phyloP scores from a whole-genome alignment of 805 yeast genomes.

The Blastobotrys americana region DNA sequence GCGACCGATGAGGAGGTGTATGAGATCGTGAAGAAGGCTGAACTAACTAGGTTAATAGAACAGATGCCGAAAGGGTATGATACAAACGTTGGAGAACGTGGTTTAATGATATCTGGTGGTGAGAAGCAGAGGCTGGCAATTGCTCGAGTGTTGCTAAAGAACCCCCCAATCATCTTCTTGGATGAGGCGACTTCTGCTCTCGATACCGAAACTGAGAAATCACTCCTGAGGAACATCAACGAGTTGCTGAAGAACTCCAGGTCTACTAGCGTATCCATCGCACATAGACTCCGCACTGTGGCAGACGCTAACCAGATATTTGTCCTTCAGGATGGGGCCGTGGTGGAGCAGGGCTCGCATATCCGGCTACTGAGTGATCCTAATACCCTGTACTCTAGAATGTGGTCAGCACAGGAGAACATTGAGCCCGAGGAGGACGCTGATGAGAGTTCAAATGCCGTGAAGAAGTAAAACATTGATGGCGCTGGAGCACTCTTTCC shows the following conservation, averaged over 20 bases:
- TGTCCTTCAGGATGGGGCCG: slow-evolving; percentile 70
- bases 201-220: slow-evolving; percentile 93
- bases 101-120: slow-evolving; percentile 99
- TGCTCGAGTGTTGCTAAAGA: slow-evolving; percentile 79
- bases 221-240: slow-evolving; percentile 67
- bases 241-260: slow-evolving; percentile 48
- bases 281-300: slow-evolving; percentile 87
- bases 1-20: slow-evolving; percentile 69
- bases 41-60: slow-evolving; percentile 51
- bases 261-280: slow-evolving; percentile 82
- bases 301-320: slow-evolving; percentile 92
- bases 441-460: no score
- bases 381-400: slow-evolving; percentile 61
- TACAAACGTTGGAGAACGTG: slow-evolving; percentile 89
- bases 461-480: no score
- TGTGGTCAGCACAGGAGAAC: slow-evolving; percentile 92
- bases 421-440: slow-evolving; percentile 33
- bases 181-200: slow-evolving; percentile 95
- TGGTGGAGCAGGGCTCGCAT: slow-evolving; percentile 87
- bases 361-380: slow-evolving; percentile 45
- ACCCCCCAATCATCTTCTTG: slow-evolving; percentile 84
- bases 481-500: no score
- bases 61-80: slow-evolving; percentile 77
- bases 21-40: slow-evolving; percentile 60
- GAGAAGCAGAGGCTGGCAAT: slow-evolving; percentile 94